Evolutionary conservation across 2,329 filamentous ascomycete genomes (phyloP).

Genomic region (Rhinocladiella similis): DNA sequence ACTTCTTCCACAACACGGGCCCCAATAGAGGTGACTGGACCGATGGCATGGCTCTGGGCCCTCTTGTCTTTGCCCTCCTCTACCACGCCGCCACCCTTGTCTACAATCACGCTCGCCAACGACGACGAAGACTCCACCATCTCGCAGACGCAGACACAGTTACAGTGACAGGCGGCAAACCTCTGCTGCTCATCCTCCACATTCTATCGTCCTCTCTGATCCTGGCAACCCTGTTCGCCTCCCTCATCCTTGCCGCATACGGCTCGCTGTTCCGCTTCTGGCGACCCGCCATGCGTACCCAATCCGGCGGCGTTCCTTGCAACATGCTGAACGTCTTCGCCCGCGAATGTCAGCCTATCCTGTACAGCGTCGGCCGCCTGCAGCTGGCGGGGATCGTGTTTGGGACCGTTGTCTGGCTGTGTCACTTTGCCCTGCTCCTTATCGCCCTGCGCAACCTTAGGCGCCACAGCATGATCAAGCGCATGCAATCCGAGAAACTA

Average conservation of each 20-base stretch:
- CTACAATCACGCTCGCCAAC: background rate
- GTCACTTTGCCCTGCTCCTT: slow-evolving; percentile 21
- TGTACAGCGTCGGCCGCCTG: slow-evolving; percentile 34
- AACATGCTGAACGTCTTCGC: slow-evolving; percentile 31
- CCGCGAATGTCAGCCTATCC: slow-evolving; percentile 32
- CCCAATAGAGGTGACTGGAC: slow-evolving; percentile 34
- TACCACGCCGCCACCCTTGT: slow-evolving; percentile 18
- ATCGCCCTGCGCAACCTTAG: slow-evolving; percentile 16
- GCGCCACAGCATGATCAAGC: slow-evolving; percentile 17
- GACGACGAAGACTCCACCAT: too few species aligned
- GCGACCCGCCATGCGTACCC: slow-evolving; percentile 25
- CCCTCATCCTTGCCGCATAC: slow-evolving; percentile 32
- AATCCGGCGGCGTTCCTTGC: slow-evolving; percentile 27
- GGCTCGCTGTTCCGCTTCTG: slow-evolving; percentile 35
- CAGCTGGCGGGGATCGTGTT: slow-evolving; percentile 34
- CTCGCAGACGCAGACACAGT: background rate
- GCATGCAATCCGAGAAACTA: slow-evolving; percentile 22
- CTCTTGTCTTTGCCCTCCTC: slow-evolving; percentile 27
- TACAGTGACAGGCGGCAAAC: background rate
- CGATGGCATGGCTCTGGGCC: slow-evolving; percentile 33
- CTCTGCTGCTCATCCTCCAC: slow-evolving; percentile 18
- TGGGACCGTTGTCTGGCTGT: slow-evolving; percentile 30
- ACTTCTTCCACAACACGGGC: slow-evolving; percentile 32
- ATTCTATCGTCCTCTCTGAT: slow-evolving; percentile 14
- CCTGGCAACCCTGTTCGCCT: slow-evolving; percentile 28